phyloP scores from a whole-genome alignment of 2,329 filamentous ascomycete genomes.

The Alternaria ethzedia region DNA sequence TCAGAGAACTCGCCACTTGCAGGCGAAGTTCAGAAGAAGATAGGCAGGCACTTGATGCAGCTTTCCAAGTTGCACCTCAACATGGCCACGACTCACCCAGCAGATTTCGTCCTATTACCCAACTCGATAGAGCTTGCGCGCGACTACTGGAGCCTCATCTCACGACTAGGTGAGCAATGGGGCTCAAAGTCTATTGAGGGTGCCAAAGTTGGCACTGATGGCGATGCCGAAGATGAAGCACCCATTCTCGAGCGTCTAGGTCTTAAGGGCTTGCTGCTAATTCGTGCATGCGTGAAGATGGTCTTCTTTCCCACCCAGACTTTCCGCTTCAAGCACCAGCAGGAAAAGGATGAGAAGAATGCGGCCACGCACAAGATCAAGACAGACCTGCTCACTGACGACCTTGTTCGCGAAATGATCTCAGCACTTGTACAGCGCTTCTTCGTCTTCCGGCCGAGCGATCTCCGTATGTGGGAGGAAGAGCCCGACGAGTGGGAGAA shows the following conservation, averaged over 20 bases:
- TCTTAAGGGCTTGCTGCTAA: conserved; percentile 80
- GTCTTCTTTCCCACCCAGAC: conserved; percentile 80
- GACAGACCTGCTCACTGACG: conserved; percentile 73
- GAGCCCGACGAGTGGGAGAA: conserved; percentile 96
- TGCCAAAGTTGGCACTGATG: conserved; percentile 54
- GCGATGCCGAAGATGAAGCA: conserved; percentile 56
- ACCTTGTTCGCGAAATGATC: conserved; percentile 80
- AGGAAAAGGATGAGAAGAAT: conserved; percentile 78
- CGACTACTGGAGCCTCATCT: conserved; percentile 85
- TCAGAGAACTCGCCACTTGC: conserved; percentile 61
- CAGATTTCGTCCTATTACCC: conserved; percentile 82
- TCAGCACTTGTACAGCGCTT: conserved; percentile 85
- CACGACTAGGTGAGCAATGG: conserved; percentile 77
- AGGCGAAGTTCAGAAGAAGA: conserved; percentile 60
- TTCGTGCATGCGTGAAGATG: conserved; percentile 84
- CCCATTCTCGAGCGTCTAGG: conserved; percentile 78
- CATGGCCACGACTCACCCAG: conserved; percentile 79
- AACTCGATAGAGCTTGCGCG: conserved; percentile 77
- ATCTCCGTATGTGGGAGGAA: conserved; percentile 91
- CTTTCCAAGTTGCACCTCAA: conserved; percentile 90
- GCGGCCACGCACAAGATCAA: conserved; percentile 74
- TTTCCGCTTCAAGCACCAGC: conserved; percentile 79
- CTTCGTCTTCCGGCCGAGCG: conserved; percentile 83
- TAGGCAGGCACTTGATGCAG: conserved; percentile 89
- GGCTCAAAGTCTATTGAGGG: conserved; percentile 57